Conservation (phyloP, 1,139 yeast genomes). For the Pichia sp. region DNA sequence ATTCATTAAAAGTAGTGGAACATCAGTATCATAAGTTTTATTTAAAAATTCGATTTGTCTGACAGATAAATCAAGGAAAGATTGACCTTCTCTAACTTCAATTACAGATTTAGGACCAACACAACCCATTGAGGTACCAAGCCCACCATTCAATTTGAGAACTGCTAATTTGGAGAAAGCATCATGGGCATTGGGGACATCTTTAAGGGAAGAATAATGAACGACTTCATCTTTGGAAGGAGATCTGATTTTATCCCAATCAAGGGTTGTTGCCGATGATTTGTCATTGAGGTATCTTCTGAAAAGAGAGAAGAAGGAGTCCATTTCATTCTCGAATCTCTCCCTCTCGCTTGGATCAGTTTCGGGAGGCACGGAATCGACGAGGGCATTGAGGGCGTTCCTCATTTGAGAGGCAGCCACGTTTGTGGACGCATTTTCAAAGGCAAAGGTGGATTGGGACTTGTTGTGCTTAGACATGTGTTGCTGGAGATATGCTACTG, state of each 20-base stretch:
- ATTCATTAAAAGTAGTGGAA: conserved; percentile 94
- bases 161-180: conserved; percentile 86
- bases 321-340: conserved; percentile 87
- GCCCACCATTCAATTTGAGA: conserved; percentile 92
- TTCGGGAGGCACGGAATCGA: conserved; percentile 60
- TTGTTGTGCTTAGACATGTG: conserved; percentile 50
- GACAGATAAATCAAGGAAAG: conserved; percentile 88
- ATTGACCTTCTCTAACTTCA: conserved; percentile 97
- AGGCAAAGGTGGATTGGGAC: conserved; percentile 77
- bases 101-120: conserved; percentile 98
- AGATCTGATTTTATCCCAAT: conserved; percentile 94
- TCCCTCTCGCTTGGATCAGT: conserved; percentile 31
- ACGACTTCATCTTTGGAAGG: conserved; percentile 86
- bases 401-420: conserved; percentile 98
- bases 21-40: conserved; percentile 85
- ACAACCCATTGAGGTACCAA: conserved; percentile 99
- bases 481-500: background rate
- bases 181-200: conserved; percentile 20
- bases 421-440: conserved; percentile 90
- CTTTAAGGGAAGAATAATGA: conserved; percentile 49
- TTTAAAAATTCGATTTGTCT: conserved; percentile 96
- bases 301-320: conserved; percentile 85
- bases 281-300: conserved; percentile 88
- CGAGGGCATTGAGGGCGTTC: conserved; percentile 82
- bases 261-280: conserved; percentile 82